Evolutionary conservation across 2,329 filamentous ascomycete species (phyloP).

Genomic region (Aureobasidium sp.): DNA sequence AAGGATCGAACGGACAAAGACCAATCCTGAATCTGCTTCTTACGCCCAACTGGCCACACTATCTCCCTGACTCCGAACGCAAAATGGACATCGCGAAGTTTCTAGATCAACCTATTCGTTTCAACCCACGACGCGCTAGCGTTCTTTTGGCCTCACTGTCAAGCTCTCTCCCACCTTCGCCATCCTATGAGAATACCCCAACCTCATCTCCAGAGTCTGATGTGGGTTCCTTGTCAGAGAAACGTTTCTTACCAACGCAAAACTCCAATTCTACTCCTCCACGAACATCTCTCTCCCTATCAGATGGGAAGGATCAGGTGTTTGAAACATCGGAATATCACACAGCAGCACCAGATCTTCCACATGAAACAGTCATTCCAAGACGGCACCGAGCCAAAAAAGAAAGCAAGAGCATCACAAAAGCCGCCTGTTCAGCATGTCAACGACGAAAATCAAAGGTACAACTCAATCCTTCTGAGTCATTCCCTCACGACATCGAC

Average conservation of each 20-base stretch:
- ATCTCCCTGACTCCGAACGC: not conserved
- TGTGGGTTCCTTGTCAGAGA: not conserved
- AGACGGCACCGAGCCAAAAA: not conserved
- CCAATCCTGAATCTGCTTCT: not conserved
- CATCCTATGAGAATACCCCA: not conserved
- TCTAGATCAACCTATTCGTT: not conserved
- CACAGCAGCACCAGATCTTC: not conserved
- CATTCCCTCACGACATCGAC: not conserved
- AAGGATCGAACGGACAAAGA: not conserved
- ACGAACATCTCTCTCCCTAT: not conserved
- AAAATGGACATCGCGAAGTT: not conserved
- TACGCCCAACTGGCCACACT: not conserved
- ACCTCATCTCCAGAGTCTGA: not conserved
- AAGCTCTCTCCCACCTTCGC: not conserved
- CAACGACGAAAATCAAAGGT: not conserved
- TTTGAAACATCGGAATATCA: not conserved
- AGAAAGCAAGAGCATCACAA: not conserved
- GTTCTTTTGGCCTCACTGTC: not conserved
- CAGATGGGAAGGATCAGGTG: not conserved
- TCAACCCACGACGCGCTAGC: not conserved
- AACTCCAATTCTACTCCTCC: not conserved
- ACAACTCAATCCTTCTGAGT: not conserved
- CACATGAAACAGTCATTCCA: not conserved
- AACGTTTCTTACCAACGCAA: not conserved
- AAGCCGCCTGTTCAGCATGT: not conserved